Evolutionary conservation across 306 rosid species (phyloP).

Genomic region (Vachellia pachyceras): DNA sequence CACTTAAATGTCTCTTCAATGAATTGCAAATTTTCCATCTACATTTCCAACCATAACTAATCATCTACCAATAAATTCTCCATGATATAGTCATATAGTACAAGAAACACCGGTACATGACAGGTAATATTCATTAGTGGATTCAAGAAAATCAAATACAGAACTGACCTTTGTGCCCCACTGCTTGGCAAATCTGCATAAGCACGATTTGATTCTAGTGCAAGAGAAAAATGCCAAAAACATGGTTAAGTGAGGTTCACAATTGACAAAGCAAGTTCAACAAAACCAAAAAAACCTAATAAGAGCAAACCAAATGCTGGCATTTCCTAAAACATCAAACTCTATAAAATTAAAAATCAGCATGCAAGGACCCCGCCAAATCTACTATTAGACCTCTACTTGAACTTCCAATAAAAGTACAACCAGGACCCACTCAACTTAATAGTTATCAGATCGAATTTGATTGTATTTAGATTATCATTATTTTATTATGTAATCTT

Average conservation of each 20-base stretch:
- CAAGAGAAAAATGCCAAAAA: slow-evolving; percentile 19
- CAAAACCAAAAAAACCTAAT: neutral
- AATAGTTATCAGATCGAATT: too few species aligned
- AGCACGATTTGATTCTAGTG: slow-evolving; percentile 41
- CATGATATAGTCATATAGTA: neutral
- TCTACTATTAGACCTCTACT: neutral
- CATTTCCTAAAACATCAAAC: neutral
- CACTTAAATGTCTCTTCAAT: neutral
- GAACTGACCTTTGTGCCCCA: slow-evolving; percentile 50
- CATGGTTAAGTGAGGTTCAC: neutral
- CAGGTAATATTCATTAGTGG: slow-evolving; percentile 4
- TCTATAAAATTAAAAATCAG: neutral
- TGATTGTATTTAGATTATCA: too few species aligned
- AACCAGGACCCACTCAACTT: too few species aligned
- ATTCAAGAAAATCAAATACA: slow-evolving; percentile 2
- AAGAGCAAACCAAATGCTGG: neutral
- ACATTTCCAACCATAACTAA: slow-evolving; percentile 22
- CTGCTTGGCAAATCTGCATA: slow-evolving; percentile 46
- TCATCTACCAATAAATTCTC: slow-evolving; percentile 9
- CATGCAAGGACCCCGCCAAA: neutral
- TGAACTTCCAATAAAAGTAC: neutral
- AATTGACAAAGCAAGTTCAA: neutral
- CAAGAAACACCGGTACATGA: slow-evolving; percentile 24
- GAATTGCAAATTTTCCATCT: neutral
- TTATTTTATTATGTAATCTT: too few species aligned